Base-by-base conservation (phyloP, 768 basidiomycete genomes). In the Phlebiopsis gigantea region DNA sequence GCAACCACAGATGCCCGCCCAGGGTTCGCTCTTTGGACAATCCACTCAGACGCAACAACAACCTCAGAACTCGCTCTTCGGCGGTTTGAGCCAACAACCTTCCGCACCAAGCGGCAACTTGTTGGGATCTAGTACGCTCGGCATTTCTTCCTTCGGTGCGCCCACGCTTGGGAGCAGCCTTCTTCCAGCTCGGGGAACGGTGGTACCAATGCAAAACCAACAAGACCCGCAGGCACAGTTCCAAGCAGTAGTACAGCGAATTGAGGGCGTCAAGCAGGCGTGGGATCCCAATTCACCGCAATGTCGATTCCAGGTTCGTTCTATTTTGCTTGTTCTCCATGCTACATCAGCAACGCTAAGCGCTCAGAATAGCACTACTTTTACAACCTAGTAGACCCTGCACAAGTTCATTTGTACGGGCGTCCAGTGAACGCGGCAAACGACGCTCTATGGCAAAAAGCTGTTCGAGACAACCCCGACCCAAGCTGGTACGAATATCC, bases 371-470 rank as follows among this genome's bases (percentile, higher is more conserved):
- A 93, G 90, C 81, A 90, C 61, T 83, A 82, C 60, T 94, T 94
- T 62, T 93, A 94, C 68, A 93, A 93, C 63, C 73, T 90, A 14
- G 89, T 93, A 4, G 83, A 88, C 62, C 88, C 89, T 0, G 74
- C 73, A 5, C 77, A 85, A 61, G 81, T 88, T 2, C 75, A 72
- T 25, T 62, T 84, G 51, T 94, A 89, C 60, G 84, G 80, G 6
- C 82, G 88, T 15, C 91, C 92, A 12, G 68, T 76, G 14, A 90
- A 90, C 62, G 84, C 84, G 12, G 79, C 80, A 5, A 85, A 89
- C 46, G 88, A 91, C 44, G 74, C 74, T 8, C 63, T 85, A 44
- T 93, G 91, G 91, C 81, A 87, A 64, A 87, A 87, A 66, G 91
- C 91, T 6, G 73, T 83, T 1, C 74, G 81, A 49, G 90, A 92